Evolutionary conservation across 192 early-diverging fungal species (phyloP).

Genomic region (Chytriomyces sp.): DNA sequence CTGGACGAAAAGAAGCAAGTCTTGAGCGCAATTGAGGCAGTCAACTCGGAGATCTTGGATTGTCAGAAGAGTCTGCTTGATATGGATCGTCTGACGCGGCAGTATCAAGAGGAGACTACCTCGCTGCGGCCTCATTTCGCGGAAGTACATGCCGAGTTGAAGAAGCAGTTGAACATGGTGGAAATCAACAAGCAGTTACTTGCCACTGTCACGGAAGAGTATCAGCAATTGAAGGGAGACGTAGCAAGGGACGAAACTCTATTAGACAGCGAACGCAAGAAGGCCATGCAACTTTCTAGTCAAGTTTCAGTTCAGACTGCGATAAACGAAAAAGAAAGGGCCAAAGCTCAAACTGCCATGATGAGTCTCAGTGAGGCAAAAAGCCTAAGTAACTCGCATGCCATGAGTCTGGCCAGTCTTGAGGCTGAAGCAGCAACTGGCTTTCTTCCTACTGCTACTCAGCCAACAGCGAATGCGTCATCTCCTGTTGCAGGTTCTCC

Average conservation of each 20-base stretch:
- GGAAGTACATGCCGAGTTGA: conserved; percentile 57
- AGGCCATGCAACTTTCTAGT: conserved; percentile 8
- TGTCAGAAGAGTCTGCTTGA: conserved; percentile 36
- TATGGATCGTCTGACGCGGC: conserved; percentile 45
- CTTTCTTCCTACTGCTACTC: background rate
- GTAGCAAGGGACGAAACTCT: conserved; percentile 24
- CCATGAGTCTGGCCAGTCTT: background rate
- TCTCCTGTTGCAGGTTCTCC: background rate
- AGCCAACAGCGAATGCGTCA: background rate
- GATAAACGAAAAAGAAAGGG: conserved; percentile 16
- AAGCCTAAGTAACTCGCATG: background rate
- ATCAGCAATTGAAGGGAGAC: conserved; percentile 60
- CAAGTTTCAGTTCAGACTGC: conserved; percentile 23
- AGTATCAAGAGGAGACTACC: conserved; percentile 60
- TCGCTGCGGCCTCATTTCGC: conserved; percentile 56
- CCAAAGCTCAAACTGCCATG: background rate
- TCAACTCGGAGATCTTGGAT: conserved; percentile 53
- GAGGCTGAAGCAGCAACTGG: background rate
- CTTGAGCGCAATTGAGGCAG: conserved; percentile 35
- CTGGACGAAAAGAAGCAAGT: conserved; percentile 31
- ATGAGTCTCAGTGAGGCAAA: conserved; percentile 4
- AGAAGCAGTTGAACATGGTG: conserved; percentile 59
- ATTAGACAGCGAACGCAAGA: conserved; percentile 25
- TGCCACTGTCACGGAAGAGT: conserved; percentile 59
- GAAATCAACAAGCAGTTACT: conserved; percentile 70